A percentile compares a stretch with the other conserved stretches of the same genome.
Evolutionary conservation across 2,329 filamentous ascomycete species (phyloP).

Genomic region (Alternaria sp.): DNA sequence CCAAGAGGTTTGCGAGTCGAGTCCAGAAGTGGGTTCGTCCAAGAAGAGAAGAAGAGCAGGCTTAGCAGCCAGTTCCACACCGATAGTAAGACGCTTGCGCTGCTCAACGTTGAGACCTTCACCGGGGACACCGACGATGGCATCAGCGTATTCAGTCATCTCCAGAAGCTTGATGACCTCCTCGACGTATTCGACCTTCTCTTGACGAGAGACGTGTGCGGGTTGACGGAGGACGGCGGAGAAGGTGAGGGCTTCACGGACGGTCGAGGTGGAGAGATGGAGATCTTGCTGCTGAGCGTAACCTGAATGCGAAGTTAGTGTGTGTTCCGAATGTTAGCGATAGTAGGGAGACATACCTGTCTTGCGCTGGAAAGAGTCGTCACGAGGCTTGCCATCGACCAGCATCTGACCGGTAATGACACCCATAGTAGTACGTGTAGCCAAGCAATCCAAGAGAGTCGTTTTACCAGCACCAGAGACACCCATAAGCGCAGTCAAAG

Average conservation of each 20-base stretch:
- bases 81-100: slow-evolving; percentile 83
- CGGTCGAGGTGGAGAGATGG: slow-evolving; percentile 82
- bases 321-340: background rate
- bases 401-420: slow-evolving; percentile 87
- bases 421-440: slow-evolving; percentile 86
- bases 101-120: slow-evolving; percentile 75
- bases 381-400: slow-evolving; percentile 76
- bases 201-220: slow-evolving; percentile 69
- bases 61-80: slow-evolving; percentile 94
- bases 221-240: slow-evolving; percentile 86
- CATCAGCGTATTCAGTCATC: slow-evolving; percentile 89
- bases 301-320: slow-evolving; percentile 4
- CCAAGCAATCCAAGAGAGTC: slow-evolving; percentile 84
- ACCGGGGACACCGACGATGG: slow-evolving; percentile 86
- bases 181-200: slow-evolving; percentile 87
- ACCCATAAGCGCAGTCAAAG: slow-evolving; percentile 84
- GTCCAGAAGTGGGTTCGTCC: slow-evolving; percentile 92
- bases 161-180: slow-evolving; percentile 90
- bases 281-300: slow-evolving; percentile 95
- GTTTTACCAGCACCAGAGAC: slow-evolving; percentile 95
- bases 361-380: slow-evolving; percentile 86
- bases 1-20: slow-evolving; percentile 93
- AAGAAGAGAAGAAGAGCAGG: slow-evolving; percentile 89
- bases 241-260: slow-evolving; percentile 87
- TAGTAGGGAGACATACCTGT: slow-evolving; percentile 62